These are phyloP conservation scores for Arachis hypogaea DNA, from an alignment of 306 rosid species.

Conservation along the genomic window DNA sequence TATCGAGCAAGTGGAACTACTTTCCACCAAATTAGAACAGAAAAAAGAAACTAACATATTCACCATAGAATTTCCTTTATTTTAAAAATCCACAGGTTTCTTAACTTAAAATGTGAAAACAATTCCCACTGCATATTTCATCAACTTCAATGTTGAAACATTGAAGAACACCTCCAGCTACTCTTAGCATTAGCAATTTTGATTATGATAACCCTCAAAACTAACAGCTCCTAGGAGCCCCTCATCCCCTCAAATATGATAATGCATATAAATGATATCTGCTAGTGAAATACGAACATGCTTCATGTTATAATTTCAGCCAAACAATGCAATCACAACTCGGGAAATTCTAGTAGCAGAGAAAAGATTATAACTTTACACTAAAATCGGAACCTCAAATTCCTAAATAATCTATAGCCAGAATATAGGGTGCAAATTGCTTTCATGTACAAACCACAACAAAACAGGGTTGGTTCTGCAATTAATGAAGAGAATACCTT, in stretches of 20 bases:
- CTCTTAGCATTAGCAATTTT: constrained; percentile 46
- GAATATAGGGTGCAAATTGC: not conserved
- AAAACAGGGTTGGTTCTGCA: not conserved
- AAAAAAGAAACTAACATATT: not conserved
- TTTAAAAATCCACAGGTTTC: constrained; percentile 4
- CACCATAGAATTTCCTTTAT: not conserved
- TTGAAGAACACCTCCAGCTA: constrained; percentile 54
- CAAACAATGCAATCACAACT: not conserved
- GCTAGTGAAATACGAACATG: not conserved
- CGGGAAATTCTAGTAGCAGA: not conserved
- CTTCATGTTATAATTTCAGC: constrained; percentile 41
- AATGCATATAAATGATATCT: not conserved
- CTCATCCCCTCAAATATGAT: constrained; percentile 23
- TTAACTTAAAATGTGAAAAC: not conserved
- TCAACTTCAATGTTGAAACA: constrained; percentile 53
- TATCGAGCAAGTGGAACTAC: not conserved
- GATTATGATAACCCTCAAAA: constrained; percentile 52
- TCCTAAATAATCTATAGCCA: not conserved
- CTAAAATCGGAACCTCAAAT: not conserved
- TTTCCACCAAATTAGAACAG: not conserved
- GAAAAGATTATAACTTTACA: not conserved
- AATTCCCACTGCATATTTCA: not conserved
- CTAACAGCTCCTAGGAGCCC: constrained; percentile 46
- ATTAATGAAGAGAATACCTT: constrained; percentile 22
- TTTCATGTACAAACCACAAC: not conserved